Evolutionary conservation across 257 asterid species (phyloP).

Genomic region (Solanum pinnatisectum): DNA sequence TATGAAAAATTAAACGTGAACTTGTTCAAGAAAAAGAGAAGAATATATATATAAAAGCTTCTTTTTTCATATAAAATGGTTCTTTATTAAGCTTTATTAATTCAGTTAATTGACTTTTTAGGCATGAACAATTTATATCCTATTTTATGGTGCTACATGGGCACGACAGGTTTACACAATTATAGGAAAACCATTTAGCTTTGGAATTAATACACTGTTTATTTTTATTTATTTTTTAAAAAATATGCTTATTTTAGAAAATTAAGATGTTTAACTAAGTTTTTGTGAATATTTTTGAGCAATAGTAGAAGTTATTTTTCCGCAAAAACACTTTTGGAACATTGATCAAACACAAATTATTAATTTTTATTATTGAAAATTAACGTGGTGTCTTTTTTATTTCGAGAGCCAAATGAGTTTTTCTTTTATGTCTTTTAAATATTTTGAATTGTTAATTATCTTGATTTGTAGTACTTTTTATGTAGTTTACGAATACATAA

Average conservation of each 20-base stretch:
- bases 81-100: background rate
- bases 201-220: background rate
- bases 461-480: background rate
- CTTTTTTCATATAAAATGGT: background rate
- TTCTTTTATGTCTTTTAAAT: too few species aligned
- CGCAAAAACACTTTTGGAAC: too few species aligned
- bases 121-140: background rate
- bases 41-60: background rate
- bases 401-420: too few species aligned
- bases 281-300: too few species aligned
- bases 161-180: background rate
- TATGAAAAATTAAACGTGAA: background rate
- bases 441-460: too few species aligned
- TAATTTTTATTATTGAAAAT: background rate
- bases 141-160: background rate
- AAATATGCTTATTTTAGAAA: background rate
- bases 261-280: too few species aligned
- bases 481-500: background rate
- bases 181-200: background rate
- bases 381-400: too few species aligned
- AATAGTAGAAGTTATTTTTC: background rate
- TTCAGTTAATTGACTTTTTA: background rate
- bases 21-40: background rate
- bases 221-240: too few species aligned
- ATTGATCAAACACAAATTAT: background rate